These are phyloP conservation scores for Xeromyces bisporus DNA, from an alignment of 495 filamentous ascomycete genomes.

Conservation along the genomic window DNA sequence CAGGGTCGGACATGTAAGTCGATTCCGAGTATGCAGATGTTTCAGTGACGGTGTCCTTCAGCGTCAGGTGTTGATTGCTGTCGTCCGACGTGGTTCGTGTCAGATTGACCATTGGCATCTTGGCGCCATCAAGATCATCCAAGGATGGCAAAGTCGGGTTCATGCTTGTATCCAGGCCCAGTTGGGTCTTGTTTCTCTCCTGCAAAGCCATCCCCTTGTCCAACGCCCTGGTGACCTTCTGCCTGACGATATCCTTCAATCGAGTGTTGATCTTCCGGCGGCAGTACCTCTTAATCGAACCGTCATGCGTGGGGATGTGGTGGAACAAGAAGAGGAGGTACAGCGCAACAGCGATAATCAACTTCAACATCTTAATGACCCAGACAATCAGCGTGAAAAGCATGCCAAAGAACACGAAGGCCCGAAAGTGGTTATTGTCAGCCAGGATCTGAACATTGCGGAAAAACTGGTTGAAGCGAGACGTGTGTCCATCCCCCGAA, in stretches of 20 bases:
- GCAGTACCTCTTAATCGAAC: slow-evolving; percentile 69
- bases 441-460: slow-evolving; percentile 58
- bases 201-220: slow-evolving; percentile 51
- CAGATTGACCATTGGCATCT: slow-evolving; percentile 39
- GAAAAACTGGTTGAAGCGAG: slow-evolving; percentile 46
- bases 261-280: slow-evolving; percentile 73
- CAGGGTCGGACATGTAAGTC: slow-evolving; percentile 38
- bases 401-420: slow-evolving; percentile 74
- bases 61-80: slow-evolving; percentile 11
- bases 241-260: slow-evolving; percentile 60
- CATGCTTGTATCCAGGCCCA: slow-evolving; percentile 42
- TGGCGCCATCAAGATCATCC: slow-evolving; percentile 33
- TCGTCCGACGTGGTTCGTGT: slow-evolving; percentile 47
- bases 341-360: slow-evolving; percentile 53
- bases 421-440: slow-evolving; percentile 52
- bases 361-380: slow-evolving; percentile 61
- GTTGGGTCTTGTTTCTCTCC: slow-evolving; percentile 34
- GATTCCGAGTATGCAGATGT: slow-evolving; percentile 21
- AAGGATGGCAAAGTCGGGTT: slow-evolving; percentile 54
- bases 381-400: slow-evolving; percentile 80
- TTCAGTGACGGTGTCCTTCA: slow-evolving; percentile 27
- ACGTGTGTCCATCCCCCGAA: slow-evolving; percentile 30
- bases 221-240: slow-evolving; percentile 72
- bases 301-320: slow-evolving; percentile 63
- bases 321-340: slow-evolving; percentile 83